Base-by-base conservation (phyloP, 495 filamentous ascomycete species). In the Xylaria telfairii region DNA sequence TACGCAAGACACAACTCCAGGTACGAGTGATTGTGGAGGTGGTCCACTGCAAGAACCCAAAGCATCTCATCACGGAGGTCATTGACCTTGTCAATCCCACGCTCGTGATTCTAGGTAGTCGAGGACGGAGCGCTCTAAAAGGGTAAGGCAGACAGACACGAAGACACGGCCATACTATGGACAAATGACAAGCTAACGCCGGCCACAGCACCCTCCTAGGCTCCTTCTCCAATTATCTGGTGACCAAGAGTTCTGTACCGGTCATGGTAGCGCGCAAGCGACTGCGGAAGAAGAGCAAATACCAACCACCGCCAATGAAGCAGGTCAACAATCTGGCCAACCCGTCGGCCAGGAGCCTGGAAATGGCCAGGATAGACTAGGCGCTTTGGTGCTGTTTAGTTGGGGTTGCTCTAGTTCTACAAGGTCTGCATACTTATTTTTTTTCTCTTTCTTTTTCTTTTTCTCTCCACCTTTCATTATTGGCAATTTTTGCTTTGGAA, bases 11-110 rank as follows among this genome's bases (percentile, higher is more conserved):
- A 6, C 85, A 92, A 66, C 84, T 99, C 49, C 95, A 98, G 77
- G 94, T 97, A 44, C 89, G 93, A 57, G 89, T 97, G 64, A 93
- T 96, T 32, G 91, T 99, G 42, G 96, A 99, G 79, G 95, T 98
- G 26, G 93, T 98, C 72, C 95, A 98, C 78, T 98, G 96, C 90
- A 98, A 97, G 86, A 97, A 92, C 73, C 94, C 95, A 8, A 93
- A 91, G 79, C 89, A 93, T 77, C 83, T 96, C 77, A 89, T 96
- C 53, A 94, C 91, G 4, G 93, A 96, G 82, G 92, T 94, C 72
- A 98, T 99, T 77, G 96, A 99, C 81, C 88, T 91, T 65, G 85
- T 98, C 59, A 90, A 91, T 61, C 96, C 96, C 10, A 98, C 95
- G n/a, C 84, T 99, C 49, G 95, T 97, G 2, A 92, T 98, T 72